Evolutionary conservation across 176 grass and related monocot genomes (phyloP), one percentile per base, ranked within the genome.

Genomic region (Ensete glaucum): DNA sequence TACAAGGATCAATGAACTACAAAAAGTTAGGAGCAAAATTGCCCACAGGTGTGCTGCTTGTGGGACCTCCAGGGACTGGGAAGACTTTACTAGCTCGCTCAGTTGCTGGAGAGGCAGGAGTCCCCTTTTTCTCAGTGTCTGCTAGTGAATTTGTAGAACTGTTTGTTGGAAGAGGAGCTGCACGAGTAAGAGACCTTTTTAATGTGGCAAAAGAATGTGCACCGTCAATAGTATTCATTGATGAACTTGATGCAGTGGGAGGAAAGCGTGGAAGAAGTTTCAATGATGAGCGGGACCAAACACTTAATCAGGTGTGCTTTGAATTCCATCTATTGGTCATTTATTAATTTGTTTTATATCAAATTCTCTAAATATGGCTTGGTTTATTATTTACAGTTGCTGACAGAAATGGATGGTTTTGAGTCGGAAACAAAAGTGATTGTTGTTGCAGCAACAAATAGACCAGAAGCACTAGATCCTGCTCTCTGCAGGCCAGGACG

Each of bases 221-320:
- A 13, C 95, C 95, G 0, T 92, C 90, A 73, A 87, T 98, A 65
- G 84, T 98, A 62, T 98, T 98, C 80, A 93, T 98, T 67, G 95
- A 98, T 81, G 95, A 98, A 77, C 84, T 98, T 76, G 95, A 98
- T 98, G 88, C 95, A 16, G 95, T 98, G 62, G 95, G 95, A 84
- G 91, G 90, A 60, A 90, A 89, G 74, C 85, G 95, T 69, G 90
- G 88, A 74, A 90, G 82, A 89, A 89, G 95, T 82, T 93, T 93
- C 80, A 91, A 90, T 73, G 87, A 88, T 67, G 90, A 98, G 78
- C 84, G 90, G 73, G 95, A 98, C 73, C 95, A 98, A 87, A 98
- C 95, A 63, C 73, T 98, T 59, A 98, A 98, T 55, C 94, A 98
- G 90, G 94, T 87, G 53, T 73, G 64, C 2, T 79, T 84, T 73